Percentiles rank a stretch among this genome's conserved stretches.
These are phyloP conservation scores for Hemileccinum rubropunctum DNA, from an alignment of 768 basidiomycete species.

Conservation along the genomic window DNA sequence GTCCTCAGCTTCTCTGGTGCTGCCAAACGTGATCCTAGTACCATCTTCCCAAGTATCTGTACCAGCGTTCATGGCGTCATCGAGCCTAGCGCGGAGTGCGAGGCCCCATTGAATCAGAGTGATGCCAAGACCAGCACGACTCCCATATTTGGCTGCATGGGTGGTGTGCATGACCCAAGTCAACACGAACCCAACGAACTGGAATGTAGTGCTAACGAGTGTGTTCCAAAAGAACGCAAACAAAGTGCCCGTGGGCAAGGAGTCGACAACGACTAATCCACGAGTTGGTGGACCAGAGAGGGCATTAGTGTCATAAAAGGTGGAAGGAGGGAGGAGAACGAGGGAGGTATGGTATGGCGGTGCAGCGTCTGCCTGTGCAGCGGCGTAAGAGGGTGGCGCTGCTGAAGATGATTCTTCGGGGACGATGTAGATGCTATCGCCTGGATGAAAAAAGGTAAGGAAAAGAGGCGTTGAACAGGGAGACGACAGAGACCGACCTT, in stretches of 20 bases:
- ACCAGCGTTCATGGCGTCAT: constrained; percentile 37
- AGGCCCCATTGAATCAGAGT: constrained; percentile 97
- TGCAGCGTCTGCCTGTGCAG: constrained; percentile 91
- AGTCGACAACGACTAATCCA: constrained; percentile 88
- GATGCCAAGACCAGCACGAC: constrained; percentile 91
- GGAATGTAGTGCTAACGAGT: constrained; percentile 94
- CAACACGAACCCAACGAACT: constrained; percentile 90
- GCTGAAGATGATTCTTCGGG: constrained; percentile 84
- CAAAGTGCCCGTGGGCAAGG: constrained; percentile 75
- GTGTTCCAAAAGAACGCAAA: constrained; percentile 92
- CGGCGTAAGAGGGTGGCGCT: constrained; percentile 88
- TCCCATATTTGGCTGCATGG: constrained; percentile 90
- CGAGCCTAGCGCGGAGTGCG: constrained; percentile 58
- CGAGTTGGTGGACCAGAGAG: constrained; percentile 36
- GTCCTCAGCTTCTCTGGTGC: constrained; percentile 44
- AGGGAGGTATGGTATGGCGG: constrained; percentile 98
- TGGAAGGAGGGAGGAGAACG: constrained; percentile 71
- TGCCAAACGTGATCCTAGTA: constrained; percentile 39
- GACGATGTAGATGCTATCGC: constrained; percentile 68
- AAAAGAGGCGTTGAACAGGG: not conserved
- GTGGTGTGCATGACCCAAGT: constrained; percentile 94
- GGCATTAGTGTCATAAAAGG: constrained; percentile 37
- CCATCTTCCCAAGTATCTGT: constrained; percentile 29
- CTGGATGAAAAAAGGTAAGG: constrained; percentile 34
- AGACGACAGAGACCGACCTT: constrained; percentile 37